Base-by-base conservation (phyloP, 129 eudicot genomes). In the Lactuca sativa region DNA sequence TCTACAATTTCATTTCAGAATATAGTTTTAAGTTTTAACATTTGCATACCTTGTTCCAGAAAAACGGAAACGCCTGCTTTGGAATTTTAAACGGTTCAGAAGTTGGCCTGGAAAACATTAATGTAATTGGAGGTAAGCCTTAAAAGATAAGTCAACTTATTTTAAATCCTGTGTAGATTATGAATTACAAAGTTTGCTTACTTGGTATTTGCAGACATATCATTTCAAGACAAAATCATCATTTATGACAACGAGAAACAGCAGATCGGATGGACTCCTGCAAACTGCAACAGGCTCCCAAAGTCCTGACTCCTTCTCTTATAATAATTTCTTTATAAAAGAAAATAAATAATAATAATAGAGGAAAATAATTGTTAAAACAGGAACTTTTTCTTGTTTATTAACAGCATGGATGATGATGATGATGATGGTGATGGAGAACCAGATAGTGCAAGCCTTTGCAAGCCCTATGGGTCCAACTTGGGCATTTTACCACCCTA, bases 141-240 rank as follows among this genome's bases (percentile, higher is more conserved):
- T 21, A 21, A 21, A 21, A 21, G 21, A 21, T 4, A 36, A 6
- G 14, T 13, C 65, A n/a, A 6, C 38, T 14, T 6, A 40, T 37
- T 7, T 59, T 30, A 13, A 47, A 31, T 18, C 40, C 30, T 14
- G 6, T 47, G 10, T 37, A 18, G 21, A 14, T 60, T 64, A 30
- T 49, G 18, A 12, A n/a, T 75, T 48, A 70, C 64, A 57, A 73
- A 37, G 34, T 47, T 25, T 21, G 48, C 57, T 58, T 36, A 18
- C 38, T 72, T 43, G 31, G 32, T 17, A 38, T 76, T 53, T 78
- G 69, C 93, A 92, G 97, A 92, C 78, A 81, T 92, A 37, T 92
- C 96, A 36, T 41, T 88, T 76, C 97, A 82, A 74, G 96, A 92
- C 79, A 92, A 88, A 77, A 73, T 86, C 66, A 82, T 92, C 67